These are phyloP conservation scores for Trichophyton equinum DNA, from an alignment of 2,329 filamentous ascomycete genomes.

Conservation along the genomic window DNA sequence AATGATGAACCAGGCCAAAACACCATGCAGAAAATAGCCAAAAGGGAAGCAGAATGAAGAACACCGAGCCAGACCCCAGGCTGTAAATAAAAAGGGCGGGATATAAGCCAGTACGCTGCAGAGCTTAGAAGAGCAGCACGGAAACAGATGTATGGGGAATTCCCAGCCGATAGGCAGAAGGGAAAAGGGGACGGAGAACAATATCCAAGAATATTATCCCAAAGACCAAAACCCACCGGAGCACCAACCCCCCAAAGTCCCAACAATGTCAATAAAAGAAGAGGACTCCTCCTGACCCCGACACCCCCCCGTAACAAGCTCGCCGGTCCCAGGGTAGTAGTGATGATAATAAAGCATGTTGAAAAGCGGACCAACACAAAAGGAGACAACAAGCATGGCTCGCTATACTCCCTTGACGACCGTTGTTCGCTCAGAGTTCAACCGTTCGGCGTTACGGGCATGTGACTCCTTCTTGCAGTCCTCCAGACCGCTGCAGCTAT, in stretches of 20 bases:
- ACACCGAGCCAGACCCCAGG: neutral
- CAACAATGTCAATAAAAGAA: neutral
- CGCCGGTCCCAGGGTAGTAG: neutral
- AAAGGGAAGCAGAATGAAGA: neutral
- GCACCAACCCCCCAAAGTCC: too few relatives aligned
- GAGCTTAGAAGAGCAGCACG: neutral
- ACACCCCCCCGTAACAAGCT: neutral
- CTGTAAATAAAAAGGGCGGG: neutral
- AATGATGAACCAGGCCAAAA: neutral
- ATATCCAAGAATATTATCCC: neutral
- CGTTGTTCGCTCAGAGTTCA: conserved; percentile 84
- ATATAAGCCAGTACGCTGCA: neutral
- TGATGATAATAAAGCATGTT: neutral
- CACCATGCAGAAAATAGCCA: conserved; percentile 2
- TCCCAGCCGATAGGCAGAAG: conserved; percentile 9
- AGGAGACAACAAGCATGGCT: neutral
- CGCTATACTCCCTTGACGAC: conserved; percentile 78
- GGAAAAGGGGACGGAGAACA: conserved; percentile 14
- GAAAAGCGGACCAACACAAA: neutral
- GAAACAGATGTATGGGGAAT: conserved; percentile 7
- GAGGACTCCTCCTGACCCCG: neutral
- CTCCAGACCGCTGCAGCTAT: conserved; percentile 85
- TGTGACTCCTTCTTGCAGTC: conserved; percentile 97
- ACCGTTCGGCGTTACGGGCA: conserved; percentile 81
- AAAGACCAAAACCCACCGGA: neutral